Evolutionary conservation across 2,329 filamentous ascomycete species (phyloP).

Genomic region (Microsporum audouinii): DNA sequence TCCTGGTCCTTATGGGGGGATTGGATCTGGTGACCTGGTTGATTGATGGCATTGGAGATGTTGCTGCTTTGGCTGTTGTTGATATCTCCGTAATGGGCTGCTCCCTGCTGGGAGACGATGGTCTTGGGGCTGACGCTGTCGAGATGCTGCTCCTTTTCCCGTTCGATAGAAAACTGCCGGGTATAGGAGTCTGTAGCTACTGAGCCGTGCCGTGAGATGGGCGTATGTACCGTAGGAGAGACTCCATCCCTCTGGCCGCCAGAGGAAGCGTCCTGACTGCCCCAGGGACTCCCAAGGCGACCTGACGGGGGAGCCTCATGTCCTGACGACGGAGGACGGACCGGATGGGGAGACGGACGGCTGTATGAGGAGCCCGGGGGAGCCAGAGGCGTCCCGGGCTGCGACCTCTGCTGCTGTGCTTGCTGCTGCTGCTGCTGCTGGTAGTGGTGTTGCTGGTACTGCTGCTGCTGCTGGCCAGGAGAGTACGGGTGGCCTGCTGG

Average conservation of each 20-base stretch:
- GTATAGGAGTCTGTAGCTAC: slow-evolving; percentile 21
- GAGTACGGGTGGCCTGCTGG: slow-evolving; percentile 7
- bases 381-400: slow-evolving; percentile 40
- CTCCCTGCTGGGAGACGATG: slow-evolving; percentile 18
- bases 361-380: slow-evolving; percentile 28
- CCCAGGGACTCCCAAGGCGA: slow-evolving; percentile 23
- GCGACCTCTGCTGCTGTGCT: slow-evolving; percentile 27
- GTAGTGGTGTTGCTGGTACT: neutral
- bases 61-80: neutral
- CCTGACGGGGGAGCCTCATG: slow-evolving; percentile 25
- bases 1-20: neutral
- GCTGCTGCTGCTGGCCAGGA: neutral
- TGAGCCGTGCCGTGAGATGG: slow-evolving; percentile 34
- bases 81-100: slow-evolving; percentile 14
- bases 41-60: neutral
- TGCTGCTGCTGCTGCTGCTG: slow-evolving; percentile 9
- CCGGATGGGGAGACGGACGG: slow-evolving; percentile 27
- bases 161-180: slow-evolving; percentile 37
- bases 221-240: slow-evolving; percentile 23
- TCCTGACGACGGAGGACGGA: slow-evolving; percentile 29
- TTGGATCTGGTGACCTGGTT: neutral
- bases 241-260: slow-evolving; percentile 19
- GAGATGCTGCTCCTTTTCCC: slow-evolving; percentile 54
- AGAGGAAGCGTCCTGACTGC: slow-evolving; percentile 21
- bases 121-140: slow-evolving; percentile 72